These are phyloP conservation scores for Colletotrichum gigasporum DNA, from an alignment of 2,329 filamentous ascomycete genomes.

Conservation along the genomic window DNA sequence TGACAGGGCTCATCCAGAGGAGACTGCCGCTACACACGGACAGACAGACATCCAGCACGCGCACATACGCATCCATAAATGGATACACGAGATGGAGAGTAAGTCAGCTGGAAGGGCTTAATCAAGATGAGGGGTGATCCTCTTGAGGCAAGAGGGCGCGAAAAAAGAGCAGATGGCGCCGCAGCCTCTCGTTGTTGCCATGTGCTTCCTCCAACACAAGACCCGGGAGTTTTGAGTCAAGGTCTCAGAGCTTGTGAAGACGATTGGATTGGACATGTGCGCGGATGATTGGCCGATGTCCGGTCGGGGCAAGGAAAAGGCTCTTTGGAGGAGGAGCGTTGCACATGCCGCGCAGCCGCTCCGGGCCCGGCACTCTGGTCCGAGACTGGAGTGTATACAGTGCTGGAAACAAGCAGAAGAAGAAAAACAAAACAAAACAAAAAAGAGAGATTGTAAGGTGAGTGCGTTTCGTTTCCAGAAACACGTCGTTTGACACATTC, in stretches of 20 bases:
- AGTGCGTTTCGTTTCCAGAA: no score
- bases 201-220: slow-evolving; percentile 4
- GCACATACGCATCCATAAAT: no score
- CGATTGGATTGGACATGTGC: slow-evolving; percentile 31
- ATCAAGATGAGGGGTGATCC: neutral
- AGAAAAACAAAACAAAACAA: no score
- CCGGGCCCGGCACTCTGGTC: neutral
- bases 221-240: slow-evolving; percentile 13
- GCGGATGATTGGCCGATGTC: slow-evolving; percentile 31
- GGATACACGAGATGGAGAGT: no score
- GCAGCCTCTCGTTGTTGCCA: slow-evolving; percentile 27
- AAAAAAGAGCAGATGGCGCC: neutral
- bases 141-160: neutral
- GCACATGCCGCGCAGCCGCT: slow-evolving; percentile 8
- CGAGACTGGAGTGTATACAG: neutral
- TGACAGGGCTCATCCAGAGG: no score
- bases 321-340: no score
- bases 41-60: no score
- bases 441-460: no score
- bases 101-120: no score
- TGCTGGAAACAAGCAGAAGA: no score
- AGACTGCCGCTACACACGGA: no score
- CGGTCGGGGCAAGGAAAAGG: no score
- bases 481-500: neutral
- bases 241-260: slow-evolving; percentile 14